Conservation (phyloP, 768 basidiomycete genomes). For the Leccinum olivaceopallidum region DNA sequence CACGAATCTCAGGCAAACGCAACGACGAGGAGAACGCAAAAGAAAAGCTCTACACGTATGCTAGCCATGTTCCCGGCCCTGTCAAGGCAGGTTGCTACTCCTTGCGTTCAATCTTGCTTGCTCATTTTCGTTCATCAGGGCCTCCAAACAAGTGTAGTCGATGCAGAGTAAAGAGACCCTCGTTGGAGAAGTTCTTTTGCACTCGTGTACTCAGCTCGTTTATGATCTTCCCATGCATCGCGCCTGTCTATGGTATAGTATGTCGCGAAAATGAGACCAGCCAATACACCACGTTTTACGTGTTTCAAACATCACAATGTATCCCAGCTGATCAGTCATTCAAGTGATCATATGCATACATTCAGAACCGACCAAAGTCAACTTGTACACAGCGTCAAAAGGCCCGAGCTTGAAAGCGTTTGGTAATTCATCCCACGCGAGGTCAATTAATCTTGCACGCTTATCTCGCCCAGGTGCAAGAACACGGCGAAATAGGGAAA, state of each 20-base stretch:
- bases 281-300: neutral
- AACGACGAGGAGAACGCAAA: slow-evolving; percentile 99
- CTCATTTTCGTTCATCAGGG: slow-evolving; percentile 47
- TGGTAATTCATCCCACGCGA: slow-evolving; percentile 3
- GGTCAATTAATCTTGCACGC: neutral
- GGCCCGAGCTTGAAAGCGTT: slow-evolving; percentile 9
- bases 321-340: neutral
- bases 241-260: slow-evolving; percentile 27
- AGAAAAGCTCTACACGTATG: slow-evolving; percentile 96
- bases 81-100: slow-evolving; percentile 71
- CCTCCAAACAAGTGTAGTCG: slow-evolving; percentile 80
- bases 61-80: slow-evolving; percentile 67
- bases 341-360: neutral
- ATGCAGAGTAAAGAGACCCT: slow-evolving; percentile 61
- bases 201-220: slow-evolving; percentile 18
- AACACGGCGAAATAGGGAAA: no score
- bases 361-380: neutral
- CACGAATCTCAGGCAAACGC: slow-evolving; percentile 70
- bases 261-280: slow-evolving; percentile 22
- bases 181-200: slow-evolving; percentile 12
- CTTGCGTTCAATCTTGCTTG: neutral
- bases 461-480: no score
- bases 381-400: neutral
- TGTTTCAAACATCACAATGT: neutral
- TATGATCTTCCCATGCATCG: slow-evolving; percentile 28